Base-by-base conservation (phyloP, 176 grass and related monocot genomes). In the Otatea glauca region DNA sequence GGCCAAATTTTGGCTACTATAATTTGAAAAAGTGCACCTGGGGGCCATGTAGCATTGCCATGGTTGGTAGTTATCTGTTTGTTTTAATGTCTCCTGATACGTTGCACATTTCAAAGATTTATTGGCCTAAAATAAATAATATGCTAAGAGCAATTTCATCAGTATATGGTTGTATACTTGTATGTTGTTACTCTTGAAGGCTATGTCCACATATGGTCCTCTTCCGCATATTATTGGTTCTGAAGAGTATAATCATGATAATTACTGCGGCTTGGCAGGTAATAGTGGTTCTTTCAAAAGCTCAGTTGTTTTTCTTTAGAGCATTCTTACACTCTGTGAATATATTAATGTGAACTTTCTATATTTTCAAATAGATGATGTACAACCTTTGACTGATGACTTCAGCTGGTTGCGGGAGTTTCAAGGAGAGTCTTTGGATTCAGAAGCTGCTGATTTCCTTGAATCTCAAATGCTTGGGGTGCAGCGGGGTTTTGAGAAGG, bases 201-300 rank as follows among this genome's bases (percentile, higher is more conserved):
- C 84, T 75, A 87, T 88, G 77, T 91, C 86, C 55, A 23, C 86
- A 64, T 65, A 82, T 14, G 27, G 81, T 75, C 48, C 77, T 72
- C 78, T 93, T 67, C 94, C 94, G 42, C 91, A 93, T 88, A 81
- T 96, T 61, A 96, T 96, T 80, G 91, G 89, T 66, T 96, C 89
- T 76, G 94, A 96, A 84, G 88, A 96, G 90, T 93, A 88, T 88
- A 91, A 80, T 58, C 89, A 96, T 84, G 91, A 93, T 62, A 82
- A 93, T 47, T 88, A 68, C 80, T 91, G 94, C 78, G 91, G 89
- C 49, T 85, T 96, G 24, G 49, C 78, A 96, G 94, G 94, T 96
- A 90, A 48, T 38, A 45, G 14, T 85, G 32, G 5, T 74, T 76
- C 42, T 43, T 65, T 60, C 41, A 48, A 48, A 48, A 48, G 3